Base-by-base conservation (phyloP, 2,329 filamentous ascomycete species). In the Colletotrichum sp. region DNA sequence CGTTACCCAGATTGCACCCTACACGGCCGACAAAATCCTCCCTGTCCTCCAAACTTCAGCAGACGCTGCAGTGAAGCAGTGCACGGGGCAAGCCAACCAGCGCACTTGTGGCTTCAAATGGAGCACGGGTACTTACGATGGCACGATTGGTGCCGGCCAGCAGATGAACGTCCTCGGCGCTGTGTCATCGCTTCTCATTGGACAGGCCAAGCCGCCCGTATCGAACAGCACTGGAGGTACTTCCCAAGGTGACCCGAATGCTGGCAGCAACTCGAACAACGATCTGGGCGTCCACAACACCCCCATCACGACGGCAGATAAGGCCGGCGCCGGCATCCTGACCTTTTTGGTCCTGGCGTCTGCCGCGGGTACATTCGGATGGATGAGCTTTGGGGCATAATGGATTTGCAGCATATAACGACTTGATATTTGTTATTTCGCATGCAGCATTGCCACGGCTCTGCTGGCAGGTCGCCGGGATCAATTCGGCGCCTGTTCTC, bases 81-180 rank as follows among this genome's bases (percentile, higher is more conserved):
- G 91, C 79, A 89, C 87, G 7, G 89, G 88, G 12, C 90, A 88
- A 7, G 82, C 83, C 2, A 83, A 85, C 24, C 85, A 88, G 9
- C 85, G 87, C 16, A 85, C 86, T 16, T 93, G 92, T 78, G 89
- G 90, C 16, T 87, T 91, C 67, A 86, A 85, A 73, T 93, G 91
- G 91, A 87, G 86, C 49, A 81, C 82, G 7, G 87, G 85, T 4
- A 80, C 79, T 6, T 92, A 88, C 79, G 90, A 92, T 77, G 89
- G 89, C 59, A 89, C 87, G 74, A 88, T 84, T 6, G 90, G 91
- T 36, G 89, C 91, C 68, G 90, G 92, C 10, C 90, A 93, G 82
- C 87, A 91, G 80, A 91, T 93, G 87, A 89, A 89, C 70, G 91
- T 89, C 0, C 83, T 93, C 16, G 88, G 89, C 30, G 88, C 92